These are phyloP conservation scores for Ceratobasidium sp. DNA, from an alignment of 1,284 basidiomycete genomes.

Conservation along the genomic window DNA sequence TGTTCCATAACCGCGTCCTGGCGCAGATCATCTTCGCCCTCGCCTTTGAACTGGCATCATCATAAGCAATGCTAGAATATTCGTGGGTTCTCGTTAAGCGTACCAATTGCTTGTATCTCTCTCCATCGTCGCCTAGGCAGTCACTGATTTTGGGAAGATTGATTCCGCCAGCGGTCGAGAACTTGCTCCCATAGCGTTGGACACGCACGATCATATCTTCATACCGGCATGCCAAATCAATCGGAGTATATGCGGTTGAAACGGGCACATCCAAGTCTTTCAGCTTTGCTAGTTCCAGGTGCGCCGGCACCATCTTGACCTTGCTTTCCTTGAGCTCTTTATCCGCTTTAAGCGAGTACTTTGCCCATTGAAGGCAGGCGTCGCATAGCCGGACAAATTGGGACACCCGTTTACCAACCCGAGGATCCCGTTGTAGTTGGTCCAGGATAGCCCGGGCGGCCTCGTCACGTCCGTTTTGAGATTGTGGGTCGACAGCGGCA, in stretches of 20 bases:
- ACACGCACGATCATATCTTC: slow-evolving; percentile 71
- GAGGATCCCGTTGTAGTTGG: slow-evolving; percentile 62
- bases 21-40: slow-evolving; percentile 88
- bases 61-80: background rate
- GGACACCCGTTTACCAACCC: slow-evolving; percentile 59
- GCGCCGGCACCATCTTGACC: slow-evolving; percentile 44
- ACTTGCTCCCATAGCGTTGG: slow-evolving; percentile 68
- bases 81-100: slow-evolving; percentile 51
- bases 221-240: slow-evolving; percentile 80
- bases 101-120: slow-evolving; percentile 83
- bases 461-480: slow-evolving; percentile 31
- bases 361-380: slow-evolving; percentile 86
- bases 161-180: slow-evolving; percentile 78
- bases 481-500: background rate
- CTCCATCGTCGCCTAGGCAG: slow-evolving; percentile 77
- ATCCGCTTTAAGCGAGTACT: slow-evolving; percentile 62
- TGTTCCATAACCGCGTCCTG: slow-evolving; percentile 99
- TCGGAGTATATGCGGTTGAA: slow-evolving; percentile 74
- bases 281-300: slow-evolving; percentile 57
- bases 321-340: slow-evolving; percentile 44
- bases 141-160: slow-evolving; percentile 85
- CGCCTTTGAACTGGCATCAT: slow-evolving; percentile 83
- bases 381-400: slow-evolving; percentile 75
- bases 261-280: slow-evolving; percentile 78
- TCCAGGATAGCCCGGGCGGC: slow-evolving; percentile 69